Base-by-base conservation (phyloP, 768 basidiomycete genomes). In the Psilocybe sp. region DNA sequence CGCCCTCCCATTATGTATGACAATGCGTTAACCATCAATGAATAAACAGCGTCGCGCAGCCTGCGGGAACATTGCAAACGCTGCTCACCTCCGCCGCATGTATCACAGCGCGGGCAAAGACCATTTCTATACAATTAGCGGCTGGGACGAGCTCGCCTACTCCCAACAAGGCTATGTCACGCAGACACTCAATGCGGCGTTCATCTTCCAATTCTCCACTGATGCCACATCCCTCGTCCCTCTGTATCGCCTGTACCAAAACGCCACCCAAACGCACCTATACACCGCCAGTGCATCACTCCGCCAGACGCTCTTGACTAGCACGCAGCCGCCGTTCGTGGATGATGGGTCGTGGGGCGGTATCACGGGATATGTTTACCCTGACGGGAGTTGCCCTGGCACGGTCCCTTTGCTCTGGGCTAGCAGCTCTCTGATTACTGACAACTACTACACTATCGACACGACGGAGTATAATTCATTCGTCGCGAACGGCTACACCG, bases 111-210 rank as follows among this genome's bases (percentile, higher is more conserved):
- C 44, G 28, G 45, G 31, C n/a, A 10, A n/a, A 14, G 49, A 50
- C 35, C 53, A 54, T 44, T 54, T 54, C 28, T 54, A 54, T 48
- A 54, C 53, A 4, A 42, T 49, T 38, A 46, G 40, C 34, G 23
- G n/a, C 28, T 32, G 35, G 12, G 53, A 54, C 38, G 50, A 50
- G 20, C 49, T 49, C 8, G 18, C 14, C 11, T 34, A 36, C 44
- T 12, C 18, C 7, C 33, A 50, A 8, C 16, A 48, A 32, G 53
- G 53, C 7, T 54, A 46, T 23, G 19, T 37, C 16, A 19, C 35
- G 7, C 46, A 54, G 37, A 49, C 49, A 2, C 41, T 50, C 16
- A 28, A 28, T 7, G 33, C 53, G 3, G 53, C 48, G 9, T 46
- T 40, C 44, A 35, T 54, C 37, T 50, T 46, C 43, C 23, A 28